Evolutionary conservation across 345 rosid species (phyloP).

Genomic region (Laguncularia racemosa): DNA sequence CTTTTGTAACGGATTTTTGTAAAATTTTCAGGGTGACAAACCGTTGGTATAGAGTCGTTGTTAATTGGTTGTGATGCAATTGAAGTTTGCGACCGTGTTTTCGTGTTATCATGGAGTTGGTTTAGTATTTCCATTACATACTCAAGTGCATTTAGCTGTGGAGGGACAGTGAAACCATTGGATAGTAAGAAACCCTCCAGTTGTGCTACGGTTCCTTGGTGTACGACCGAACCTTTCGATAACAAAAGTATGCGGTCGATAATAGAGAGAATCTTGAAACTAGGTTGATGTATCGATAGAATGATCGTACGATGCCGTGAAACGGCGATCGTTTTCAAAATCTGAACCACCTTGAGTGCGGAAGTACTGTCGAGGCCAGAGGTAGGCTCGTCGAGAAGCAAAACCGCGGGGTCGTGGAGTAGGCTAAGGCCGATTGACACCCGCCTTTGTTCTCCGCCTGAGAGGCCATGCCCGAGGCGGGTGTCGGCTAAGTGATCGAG

Average conservation of each 20-base stretch:
- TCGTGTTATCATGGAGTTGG: constrained; percentile 32
- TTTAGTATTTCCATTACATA: constrained; percentile 78
- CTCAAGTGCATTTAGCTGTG: constrained; percentile 84
- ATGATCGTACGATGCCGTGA: constrained; percentile 63
- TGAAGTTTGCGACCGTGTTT: constrained; percentile 2
- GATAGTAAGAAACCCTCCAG: constrained; percentile 46
- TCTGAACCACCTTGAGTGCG: constrained; percentile 66
- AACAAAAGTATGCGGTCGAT: constrained; percentile 61
- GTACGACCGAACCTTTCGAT: constrained; percentile 65
- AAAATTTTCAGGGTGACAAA: constrained; percentile 10
- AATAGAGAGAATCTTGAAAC: constrained; percentile 75
- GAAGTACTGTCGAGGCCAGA: constrained; percentile 84
- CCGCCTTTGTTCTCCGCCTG: constrained; percentile 84
- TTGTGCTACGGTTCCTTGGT: constrained; percentile 57
- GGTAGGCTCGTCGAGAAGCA: constrained; percentile 92
- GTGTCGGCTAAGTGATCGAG: constrained; percentile 49
- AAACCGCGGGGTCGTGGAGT: constrained; percentile 75
- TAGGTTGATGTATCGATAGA: constrained; percentile 92
- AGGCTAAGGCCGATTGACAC: constrained; percentile 84
- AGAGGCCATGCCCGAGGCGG: constrained; percentile 46
- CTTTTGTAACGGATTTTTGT: constrained; percentile 29
- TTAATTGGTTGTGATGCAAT: constrained; percentile 6
- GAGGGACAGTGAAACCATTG: constrained; percentile 65
- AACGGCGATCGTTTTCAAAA: constrained; percentile 52
- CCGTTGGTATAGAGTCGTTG: too few relatives aligned